Conservation (phyloP, 768 basidiomycete genomes). For the Mycena haematopus region DNA sequence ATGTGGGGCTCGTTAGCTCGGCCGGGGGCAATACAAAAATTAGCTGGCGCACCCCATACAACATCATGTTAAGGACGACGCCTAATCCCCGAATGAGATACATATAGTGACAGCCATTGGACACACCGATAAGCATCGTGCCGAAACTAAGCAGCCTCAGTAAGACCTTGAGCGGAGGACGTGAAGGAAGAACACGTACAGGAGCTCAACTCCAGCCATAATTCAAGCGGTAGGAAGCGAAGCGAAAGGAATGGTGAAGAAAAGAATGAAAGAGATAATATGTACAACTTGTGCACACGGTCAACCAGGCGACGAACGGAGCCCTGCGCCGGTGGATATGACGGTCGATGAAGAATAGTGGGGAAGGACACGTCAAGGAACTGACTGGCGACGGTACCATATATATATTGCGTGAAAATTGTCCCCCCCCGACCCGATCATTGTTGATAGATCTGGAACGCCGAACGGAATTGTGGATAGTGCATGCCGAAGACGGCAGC, state of each 20-base stretch:
- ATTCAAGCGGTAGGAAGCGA: not conserved
- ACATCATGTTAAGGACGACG: conserved; percentile 17
- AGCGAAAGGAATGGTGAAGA: not conserved
- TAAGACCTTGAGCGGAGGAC: not conserved
- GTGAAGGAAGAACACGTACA: conserved; percentile 9
- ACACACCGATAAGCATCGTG: conserved; percentile 23
- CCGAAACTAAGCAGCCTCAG: conserved; percentile 10
- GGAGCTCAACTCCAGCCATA: conserved; percentile 27
- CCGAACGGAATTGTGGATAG: too few relatives aligned
- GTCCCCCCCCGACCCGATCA: too few relatives aligned
- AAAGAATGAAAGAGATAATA: too few relatives aligned
- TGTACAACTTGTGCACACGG: too few relatives aligned
- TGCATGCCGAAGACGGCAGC: too few relatives aligned
- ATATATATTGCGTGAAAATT: too few relatives aligned
- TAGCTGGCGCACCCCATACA: conserved; percentile 19
- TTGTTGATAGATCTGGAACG: too few relatives aligned
- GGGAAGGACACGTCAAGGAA: not conserved
- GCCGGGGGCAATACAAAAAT: not conserved
- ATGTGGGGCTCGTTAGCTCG: not conserved
- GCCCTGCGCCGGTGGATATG: too few relatives aligned
- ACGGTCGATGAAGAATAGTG: too few relatives aligned
- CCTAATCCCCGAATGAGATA: conserved; percentile 6
- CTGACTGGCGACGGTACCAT: too few relatives aligned
- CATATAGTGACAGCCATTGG: not conserved
- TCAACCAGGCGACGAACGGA: too few relatives aligned